phyloP scores from a whole-genome alignment of 2,329 filamentous ascomycete species.

The Aaosphaeria arxii region DNA sequence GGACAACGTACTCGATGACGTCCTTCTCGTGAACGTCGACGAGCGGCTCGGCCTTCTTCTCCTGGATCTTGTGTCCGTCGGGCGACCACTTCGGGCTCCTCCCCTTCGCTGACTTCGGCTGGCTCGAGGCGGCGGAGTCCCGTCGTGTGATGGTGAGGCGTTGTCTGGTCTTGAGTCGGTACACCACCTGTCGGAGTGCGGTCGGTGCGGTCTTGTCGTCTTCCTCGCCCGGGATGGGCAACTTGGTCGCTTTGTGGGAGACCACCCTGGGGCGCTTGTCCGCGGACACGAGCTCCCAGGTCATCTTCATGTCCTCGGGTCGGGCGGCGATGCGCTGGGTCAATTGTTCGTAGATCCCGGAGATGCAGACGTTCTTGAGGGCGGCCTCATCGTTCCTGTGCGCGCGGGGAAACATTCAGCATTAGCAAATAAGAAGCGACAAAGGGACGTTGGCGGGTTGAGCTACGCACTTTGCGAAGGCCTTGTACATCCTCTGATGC shows the following conservation, averaged over 20 bases:
- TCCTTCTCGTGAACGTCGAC: constrained; percentile 34
- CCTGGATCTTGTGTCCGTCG: background rate
- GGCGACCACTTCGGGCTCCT: background rate
- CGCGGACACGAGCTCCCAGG: constrained; percentile 24
- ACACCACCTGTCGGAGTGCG: constrained; percentile 15
- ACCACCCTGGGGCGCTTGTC: constrained; percentile 48
- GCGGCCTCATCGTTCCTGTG: constrained; percentile 46
- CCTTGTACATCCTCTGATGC: constrained; percentile 60
- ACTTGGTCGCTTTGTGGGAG: constrained; percentile 52
- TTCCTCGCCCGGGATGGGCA: constrained; percentile 40
- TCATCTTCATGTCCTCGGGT: constrained; percentile 47
- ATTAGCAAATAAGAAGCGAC: background rate
- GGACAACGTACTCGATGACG: constrained; percentile 63
- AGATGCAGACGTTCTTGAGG: constrained; percentile 54
- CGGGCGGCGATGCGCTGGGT: constrained; percentile 54
- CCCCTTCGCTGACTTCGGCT: background rate
- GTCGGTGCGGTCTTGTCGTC: constrained; percentile 4
- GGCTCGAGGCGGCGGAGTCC: background rate
- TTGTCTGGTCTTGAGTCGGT: constrained; percentile 24
- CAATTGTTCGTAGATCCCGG: constrained; percentile 53
- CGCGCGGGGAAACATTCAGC: constrained; percentile 1
- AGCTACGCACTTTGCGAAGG: constrained; percentile 48
- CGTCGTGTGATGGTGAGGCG: constrained; percentile 4
- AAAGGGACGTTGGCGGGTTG: background rate
- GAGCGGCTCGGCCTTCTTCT: constrained; percentile 2